A percentile compares a stretch with the other conserved stretches of the same genome.
Evolutionary conservation across 306 rosid species (phyloP).

Genomic region (Carpinus fangiana): DNA sequence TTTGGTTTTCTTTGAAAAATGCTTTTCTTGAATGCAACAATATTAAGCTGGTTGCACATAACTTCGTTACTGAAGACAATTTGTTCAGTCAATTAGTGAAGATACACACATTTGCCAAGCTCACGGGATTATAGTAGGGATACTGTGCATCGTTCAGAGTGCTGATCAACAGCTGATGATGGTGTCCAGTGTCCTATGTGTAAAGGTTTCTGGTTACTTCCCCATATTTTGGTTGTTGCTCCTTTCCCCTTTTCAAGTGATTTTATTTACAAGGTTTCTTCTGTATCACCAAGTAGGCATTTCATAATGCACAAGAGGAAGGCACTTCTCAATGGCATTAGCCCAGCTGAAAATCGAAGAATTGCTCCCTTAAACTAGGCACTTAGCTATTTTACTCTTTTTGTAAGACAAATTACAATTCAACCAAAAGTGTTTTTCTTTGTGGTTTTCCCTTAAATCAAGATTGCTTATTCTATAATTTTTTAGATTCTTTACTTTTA

Average conservation of each 20-base stretch:
- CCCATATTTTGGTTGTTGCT: slow-evolving; percentile 24
- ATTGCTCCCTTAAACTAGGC: slow-evolving; percentile 91
- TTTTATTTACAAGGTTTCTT: slow-evolving; percentile 92
- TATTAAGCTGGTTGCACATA: background rate
- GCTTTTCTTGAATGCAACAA: background rate
- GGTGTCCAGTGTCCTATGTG: background rate
- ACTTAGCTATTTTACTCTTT: slow-evolving; percentile 13
- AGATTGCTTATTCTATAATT: background rate
- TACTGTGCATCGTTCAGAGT: too few relatives aligned
- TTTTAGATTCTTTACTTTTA: slow-evolving; percentile 1
- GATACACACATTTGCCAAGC: too few relatives aligned
- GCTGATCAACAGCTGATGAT: too few relatives aligned
- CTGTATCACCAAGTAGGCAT: slow-evolving; percentile 84
- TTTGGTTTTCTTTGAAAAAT: background rate
- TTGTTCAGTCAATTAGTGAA: too few relatives aligned
- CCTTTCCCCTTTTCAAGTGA: slow-evolving; percentile 64
- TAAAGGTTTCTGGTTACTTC: slow-evolving; percentile 19
- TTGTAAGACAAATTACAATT: slow-evolving; percentile 3
- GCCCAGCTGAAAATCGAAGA: slow-evolving; percentile 95
- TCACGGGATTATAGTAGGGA: too few relatives aligned
- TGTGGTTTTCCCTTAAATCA: background rate
- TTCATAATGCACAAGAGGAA: slow-evolving; percentile 87
- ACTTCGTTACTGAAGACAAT: too few relatives aligned
- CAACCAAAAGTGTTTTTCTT: background rate
- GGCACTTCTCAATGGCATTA: slow-evolving; percentile 89